These are phyloP conservation scores for Hemileccinum rubropunctum DNA, from an alignment of 768 basidiomycete species.

Conservation along the genomic window DNA sequence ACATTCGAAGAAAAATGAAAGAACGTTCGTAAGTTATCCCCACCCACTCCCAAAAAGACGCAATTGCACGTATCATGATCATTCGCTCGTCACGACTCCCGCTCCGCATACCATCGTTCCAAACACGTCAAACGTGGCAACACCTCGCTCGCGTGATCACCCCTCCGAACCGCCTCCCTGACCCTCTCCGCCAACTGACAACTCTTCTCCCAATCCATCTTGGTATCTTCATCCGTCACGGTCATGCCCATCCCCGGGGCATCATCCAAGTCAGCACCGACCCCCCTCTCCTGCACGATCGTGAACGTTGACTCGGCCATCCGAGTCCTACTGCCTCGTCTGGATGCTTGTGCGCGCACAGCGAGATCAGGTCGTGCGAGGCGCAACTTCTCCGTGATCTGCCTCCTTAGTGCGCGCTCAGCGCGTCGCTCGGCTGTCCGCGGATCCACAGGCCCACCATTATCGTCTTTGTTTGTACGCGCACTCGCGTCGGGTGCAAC, in stretches of 20 bases:
- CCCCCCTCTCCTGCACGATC: not conserved
- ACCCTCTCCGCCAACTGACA: constrained; percentile 21
- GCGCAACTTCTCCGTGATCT: constrained; percentile 40
- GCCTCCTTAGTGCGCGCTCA: constrained; percentile 18
- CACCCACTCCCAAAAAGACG: no score
- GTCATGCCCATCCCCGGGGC: not conserved
- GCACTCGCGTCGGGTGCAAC: not conserved
- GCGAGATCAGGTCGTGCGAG: constrained; percentile 44
- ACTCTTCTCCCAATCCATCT: constrained; percentile 30
- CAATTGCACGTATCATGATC: not conserved
- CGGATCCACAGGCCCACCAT: constrained; percentile 7
- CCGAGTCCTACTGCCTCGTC: constrained; percentile 11
- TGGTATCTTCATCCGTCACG: constrained; percentile 7
- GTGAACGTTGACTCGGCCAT: not conserved
- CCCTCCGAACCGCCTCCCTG: constrained; percentile 18
- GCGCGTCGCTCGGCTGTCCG: constrained; percentile 19
- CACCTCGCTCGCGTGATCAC: constrained; percentile 19
- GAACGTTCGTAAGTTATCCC: no score
- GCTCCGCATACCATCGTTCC: constrained; percentile 12
- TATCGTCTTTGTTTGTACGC: not conserved
- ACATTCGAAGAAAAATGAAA: no score
- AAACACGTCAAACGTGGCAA: constrained; percentile 29
- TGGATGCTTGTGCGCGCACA: constrained; percentile 25
- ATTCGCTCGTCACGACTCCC: not conserved
- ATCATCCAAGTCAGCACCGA: no score